These are phyloP conservation scores for Nicotiana attenuata DNA, from an alignment of 257 asterid species.

Conservation along the genomic window DNA sequence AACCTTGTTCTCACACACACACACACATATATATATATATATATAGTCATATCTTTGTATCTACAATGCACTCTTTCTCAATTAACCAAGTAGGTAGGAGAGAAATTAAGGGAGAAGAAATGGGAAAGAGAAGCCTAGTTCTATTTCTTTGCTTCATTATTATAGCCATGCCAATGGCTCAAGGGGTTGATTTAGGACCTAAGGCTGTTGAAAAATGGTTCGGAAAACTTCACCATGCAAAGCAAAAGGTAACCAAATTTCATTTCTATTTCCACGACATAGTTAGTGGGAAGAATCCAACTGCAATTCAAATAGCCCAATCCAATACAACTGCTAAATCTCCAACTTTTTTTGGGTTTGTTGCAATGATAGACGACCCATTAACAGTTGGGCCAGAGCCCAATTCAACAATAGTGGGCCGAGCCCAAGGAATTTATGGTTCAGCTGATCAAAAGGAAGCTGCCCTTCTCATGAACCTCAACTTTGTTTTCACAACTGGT, in stretches of 20 bases:
- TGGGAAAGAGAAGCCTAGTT: too few species aligned
- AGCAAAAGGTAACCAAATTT: conserved; percentile 21
- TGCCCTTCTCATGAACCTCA: conserved; percentile 25
- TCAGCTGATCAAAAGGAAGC: conserved; percentile 21
- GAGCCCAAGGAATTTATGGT: conserved; percentile 38
- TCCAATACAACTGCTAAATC: conserved; percentile 24
- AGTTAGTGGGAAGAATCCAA: conserved; percentile 19
- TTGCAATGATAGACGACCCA: conserved; percentile 28
- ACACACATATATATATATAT: too few species aligned
- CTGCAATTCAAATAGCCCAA: conserved; percentile 19
- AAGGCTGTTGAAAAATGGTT: conserved; percentile 23
- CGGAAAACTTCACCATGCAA: conserved; percentile 12
- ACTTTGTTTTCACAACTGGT: conserved; percentile 28
- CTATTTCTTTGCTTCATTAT: not conserved
- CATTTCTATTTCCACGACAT: conserved; percentile 41
- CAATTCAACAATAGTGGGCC: conserved; percentile 31
- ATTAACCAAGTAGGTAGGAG: too few species aligned
- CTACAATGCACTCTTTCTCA: too few species aligned
- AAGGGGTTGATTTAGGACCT: conserved; percentile 10
- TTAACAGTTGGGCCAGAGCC: conserved; percentile 18
- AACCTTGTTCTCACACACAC: too few species aligned
- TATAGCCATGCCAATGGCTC: not conserved
- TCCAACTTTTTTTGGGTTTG: conserved; percentile 21
- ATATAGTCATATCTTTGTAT: too few species aligned
- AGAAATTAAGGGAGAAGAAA: too few species aligned